Conservation (phyloP, 371 early-diverging fungal species). For the Mortierella sp. region DNA sequence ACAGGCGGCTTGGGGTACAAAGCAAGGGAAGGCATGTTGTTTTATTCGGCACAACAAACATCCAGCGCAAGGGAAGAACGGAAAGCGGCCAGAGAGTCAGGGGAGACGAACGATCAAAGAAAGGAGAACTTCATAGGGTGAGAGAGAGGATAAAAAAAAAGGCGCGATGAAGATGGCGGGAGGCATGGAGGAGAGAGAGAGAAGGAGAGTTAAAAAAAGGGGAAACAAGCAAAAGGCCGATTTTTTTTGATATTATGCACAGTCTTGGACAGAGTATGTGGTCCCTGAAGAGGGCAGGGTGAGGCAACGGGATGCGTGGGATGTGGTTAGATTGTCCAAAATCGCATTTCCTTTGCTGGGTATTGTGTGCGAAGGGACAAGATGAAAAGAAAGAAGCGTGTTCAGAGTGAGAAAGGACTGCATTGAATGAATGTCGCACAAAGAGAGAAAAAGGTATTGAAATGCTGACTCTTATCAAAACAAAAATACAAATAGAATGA, state of each 20-base stretch:
- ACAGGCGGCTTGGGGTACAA: too few relatives aligned
- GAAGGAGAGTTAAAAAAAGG: not conserved
- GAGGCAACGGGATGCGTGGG: not conserved
- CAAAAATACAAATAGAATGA: not conserved
- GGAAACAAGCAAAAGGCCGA: not conserved
- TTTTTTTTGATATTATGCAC: not conserved
- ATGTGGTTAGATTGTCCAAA: conserved; percentile 2
- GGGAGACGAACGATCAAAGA: not conserved
- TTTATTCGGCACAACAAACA: too few relatives aligned
- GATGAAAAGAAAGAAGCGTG: too few relatives aligned
- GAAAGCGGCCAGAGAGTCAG: not conserved
- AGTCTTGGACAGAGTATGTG: not conserved
- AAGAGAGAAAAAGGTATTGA: not conserved
- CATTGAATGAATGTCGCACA: not conserved
- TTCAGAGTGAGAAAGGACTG: not conserved
- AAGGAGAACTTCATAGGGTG: not conserved
- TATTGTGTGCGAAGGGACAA: not conserved
- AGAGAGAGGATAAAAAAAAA: not conserved
- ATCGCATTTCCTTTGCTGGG: not conserved
- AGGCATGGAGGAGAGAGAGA: not conserved
- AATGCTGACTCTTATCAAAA: not conserved
- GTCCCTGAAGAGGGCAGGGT: not conserved
- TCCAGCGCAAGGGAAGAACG: not conserved
- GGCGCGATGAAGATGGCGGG: not conserved
- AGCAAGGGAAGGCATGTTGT: too few relatives aligned